Conservation (phyloP, 805 yeast species). For the Sporopachydermia lactativora region DNA sequence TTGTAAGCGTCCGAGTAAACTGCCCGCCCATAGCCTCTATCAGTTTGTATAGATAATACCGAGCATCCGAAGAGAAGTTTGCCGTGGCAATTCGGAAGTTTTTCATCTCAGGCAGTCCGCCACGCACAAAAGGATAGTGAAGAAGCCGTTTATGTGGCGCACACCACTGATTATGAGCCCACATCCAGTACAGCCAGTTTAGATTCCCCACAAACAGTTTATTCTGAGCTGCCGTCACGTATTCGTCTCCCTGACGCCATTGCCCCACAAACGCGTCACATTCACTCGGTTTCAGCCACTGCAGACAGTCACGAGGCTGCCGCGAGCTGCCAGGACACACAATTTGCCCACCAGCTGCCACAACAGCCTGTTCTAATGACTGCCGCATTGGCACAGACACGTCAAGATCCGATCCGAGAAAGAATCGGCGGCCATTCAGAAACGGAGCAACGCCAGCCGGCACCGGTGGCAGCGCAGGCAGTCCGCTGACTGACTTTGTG, state of each 20-base stretch:
- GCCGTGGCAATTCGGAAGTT: conserved; percentile 53
- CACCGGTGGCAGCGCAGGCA: conserved; percentile 2
- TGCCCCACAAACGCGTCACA: conserved; percentile 47
- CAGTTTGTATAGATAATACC: conserved; percentile 54
- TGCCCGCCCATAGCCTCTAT: conserved; percentile 60
- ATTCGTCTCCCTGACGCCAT: conserved; percentile 45
- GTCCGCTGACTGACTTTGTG: too few relatives aligned
- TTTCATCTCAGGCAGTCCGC: conserved; percentile 38
- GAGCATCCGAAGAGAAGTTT: conserved; percentile 74
- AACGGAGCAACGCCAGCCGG: conserved; percentile 12
- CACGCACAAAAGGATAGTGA: conserved; percentile 52
- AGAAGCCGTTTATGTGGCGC: conserved; percentile 42
- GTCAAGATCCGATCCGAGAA: conserved; percentile 39
- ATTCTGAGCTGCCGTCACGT: conserved; percentile 27
- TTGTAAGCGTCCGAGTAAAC: conserved; percentile 52
- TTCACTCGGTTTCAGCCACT: conserved; percentile 8
- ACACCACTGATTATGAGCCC: conserved; percentile 39
- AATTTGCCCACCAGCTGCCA: conserved; percentile 40
- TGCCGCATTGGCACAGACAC: conserved; percentile 29
- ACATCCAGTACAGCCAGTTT: conserved; percentile 62
- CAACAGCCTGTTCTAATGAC: conserved; percentile 31
- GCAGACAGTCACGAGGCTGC: background rate
- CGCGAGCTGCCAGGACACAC: conserved; percentile 12
- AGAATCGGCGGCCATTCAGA: conserved; percentile 33
- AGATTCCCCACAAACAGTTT: conserved; percentile 45